These are phyloP conservation scores for Kalaharituber pfeilii DNA, from an alignment of 2,329 filamentous ascomycete species.

Conservation along the genomic window DNA sequence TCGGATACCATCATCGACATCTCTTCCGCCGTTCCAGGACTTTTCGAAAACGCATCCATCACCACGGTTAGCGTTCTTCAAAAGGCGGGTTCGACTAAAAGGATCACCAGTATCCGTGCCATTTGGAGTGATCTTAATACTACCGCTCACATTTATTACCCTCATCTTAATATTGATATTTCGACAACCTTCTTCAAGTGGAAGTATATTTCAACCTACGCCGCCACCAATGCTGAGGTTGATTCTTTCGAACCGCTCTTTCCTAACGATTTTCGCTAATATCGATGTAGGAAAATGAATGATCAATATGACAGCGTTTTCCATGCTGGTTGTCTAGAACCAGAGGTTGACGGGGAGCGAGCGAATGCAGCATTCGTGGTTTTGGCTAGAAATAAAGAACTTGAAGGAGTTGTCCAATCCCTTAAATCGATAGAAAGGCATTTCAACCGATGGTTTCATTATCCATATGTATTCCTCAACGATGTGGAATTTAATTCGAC, in stretches of 20 bases:
- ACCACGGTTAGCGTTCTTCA: slow-evolving; percentile 43
- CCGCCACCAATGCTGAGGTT: neutral
- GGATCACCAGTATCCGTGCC: slow-evolving; percentile 89
- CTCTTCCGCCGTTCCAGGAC: slow-evolving; percentile 32
- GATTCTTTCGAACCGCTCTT: too few species aligned
- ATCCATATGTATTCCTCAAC: slow-evolving; percentile 96
- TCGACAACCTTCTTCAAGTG: slow-evolving; percentile 49
- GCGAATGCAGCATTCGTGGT: slow-evolving; percentile 95
- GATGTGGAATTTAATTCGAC: slow-evolving; percentile 91
- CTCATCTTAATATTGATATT: slow-evolving; percentile 75
- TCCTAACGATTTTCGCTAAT: slow-evolving; percentile 6
- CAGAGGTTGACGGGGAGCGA: slow-evolving; percentile 52
- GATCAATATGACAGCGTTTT: slow-evolving; percentile 97
- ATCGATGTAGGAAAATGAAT: slow-evolving; percentile 61
- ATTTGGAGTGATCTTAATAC: slow-evolving; percentile 77
- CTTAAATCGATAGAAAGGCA: slow-evolving; percentile 96
- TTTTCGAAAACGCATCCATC: slow-evolving; percentile 13
- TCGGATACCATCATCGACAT: slow-evolving; percentile 33
- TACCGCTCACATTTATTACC: slow-evolving; percentile 78
- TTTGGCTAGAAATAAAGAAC: slow-evolving; percentile 83
- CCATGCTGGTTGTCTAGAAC: slow-evolving; percentile 68
- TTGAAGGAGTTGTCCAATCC: slow-evolving; percentile 90
- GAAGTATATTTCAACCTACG: neutral
- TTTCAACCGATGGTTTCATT: slow-evolving; percentile 98
- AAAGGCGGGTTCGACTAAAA: slow-evolving; percentile 69